A percentile compares a stretch with the other conserved stretches of the same genome.
phyloP scores from a whole-genome alignment of 192 early-diverging fungal genomes.

The Umbelopsis sp. region DNA sequence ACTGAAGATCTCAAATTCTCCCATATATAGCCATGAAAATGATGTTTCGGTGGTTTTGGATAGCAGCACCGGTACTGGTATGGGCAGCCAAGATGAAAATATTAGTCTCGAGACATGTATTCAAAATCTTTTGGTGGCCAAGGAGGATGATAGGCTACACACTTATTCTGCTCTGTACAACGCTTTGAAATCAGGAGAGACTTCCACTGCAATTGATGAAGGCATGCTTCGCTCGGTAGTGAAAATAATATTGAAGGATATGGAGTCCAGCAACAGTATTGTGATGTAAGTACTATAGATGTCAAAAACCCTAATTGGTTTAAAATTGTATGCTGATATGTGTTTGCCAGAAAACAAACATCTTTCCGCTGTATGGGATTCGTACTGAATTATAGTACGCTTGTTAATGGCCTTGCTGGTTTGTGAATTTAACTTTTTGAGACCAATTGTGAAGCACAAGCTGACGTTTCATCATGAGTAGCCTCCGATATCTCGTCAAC shows the following conservation, averaged over 20 bases:
- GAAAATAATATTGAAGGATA: not conserved
- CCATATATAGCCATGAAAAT: conserved; percentile 3
- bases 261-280: conserved; percentile 1
- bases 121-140: conserved; percentile 2
- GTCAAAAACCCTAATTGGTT: too few species aligned
- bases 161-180: not conserved
- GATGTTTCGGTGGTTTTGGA: conserved; percentile 6
- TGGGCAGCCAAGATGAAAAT: too few species aligned
- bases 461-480: not conserved
- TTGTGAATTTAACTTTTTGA: not conserved
- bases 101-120: not conserved
- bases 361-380: conserved; percentile 5
- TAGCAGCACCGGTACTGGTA: not conserved
- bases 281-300: not conserved
- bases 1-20: not conserved
- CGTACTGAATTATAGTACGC: not conserved
- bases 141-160: not conserved
- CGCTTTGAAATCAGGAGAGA: not conserved
- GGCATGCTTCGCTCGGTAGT: not conserved
- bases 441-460: not conserved
- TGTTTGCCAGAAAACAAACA: conserved; percentile 4
- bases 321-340: not conserved
- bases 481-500: not conserved
- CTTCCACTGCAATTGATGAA: not conserved
- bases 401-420: conserved; percentile 6